These are phyloP conservation scores for Testicularia cyperi DNA, from an alignment of 1,284 basidiomycete genomes.

Conservation along the genomic window DNA sequence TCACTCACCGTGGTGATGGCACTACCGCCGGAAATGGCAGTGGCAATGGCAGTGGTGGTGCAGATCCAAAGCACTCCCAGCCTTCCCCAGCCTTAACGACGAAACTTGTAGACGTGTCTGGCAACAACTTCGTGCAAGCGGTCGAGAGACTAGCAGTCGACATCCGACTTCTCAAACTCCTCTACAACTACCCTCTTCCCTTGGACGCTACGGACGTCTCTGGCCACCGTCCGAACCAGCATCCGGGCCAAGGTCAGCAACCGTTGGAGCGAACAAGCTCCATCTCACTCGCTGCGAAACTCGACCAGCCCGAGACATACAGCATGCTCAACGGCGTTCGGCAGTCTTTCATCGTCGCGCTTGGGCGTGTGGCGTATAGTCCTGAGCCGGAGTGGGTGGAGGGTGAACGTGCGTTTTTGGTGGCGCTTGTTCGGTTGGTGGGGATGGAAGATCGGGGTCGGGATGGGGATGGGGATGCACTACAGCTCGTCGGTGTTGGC, in stretches of 20 bases:
- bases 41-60: too few species aligned
- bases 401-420: slow-evolving; percentile 13
- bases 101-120: slow-evolving; percentile 20
- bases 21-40: too few species aligned
- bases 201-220: background rate
- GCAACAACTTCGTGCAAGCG: slow-evolving; percentile 22
- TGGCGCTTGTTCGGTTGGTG: background rate
- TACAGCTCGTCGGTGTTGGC: too few species aligned
- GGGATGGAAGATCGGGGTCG: background rate
- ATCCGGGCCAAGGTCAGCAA: too few species aligned
- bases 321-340: slow-evolving; percentile 50
- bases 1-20: background rate
- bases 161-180: slow-evolving; percentile 38
- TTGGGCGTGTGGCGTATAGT: slow-evolving; percentile 47
- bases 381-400: slow-evolving; percentile 48
- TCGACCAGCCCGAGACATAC: slow-evolving; percentile 41
- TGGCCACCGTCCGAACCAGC: background rate
- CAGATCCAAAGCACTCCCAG: background rate
- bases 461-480: too few species aligned
- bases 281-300: slow-evolving; percentile 33
- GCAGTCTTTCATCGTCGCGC: slow-evolving; percentile 45
- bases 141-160: slow-evolving; percentile 43
- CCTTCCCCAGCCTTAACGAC: too few species aligned
- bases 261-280: slow-evolving; percentile 18
- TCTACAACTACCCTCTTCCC: slow-evolving; percentile 40